Evolutionary conservation across 116 monocot genomes (phyloP).

Genomic region (Cymodocea nodosa): DNA sequence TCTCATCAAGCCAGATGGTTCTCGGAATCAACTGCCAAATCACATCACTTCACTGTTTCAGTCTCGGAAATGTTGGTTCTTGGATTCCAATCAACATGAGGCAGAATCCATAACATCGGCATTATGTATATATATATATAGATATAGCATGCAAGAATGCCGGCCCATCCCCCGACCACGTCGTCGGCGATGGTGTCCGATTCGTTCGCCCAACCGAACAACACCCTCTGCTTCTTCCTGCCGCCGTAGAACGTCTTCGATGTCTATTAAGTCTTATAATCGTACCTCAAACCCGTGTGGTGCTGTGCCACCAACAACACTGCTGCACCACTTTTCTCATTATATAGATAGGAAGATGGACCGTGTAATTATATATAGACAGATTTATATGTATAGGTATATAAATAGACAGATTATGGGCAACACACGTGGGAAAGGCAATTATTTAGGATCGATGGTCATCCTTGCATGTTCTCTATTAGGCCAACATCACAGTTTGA

Average conservation of each 20-base stretch:
- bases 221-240: constrained; percentile 26
- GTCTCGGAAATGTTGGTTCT: neutral
- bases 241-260: constrained; percentile 59
- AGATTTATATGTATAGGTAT: too few species aligned
- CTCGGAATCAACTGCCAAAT: constrained; percentile 54
- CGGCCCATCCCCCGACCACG: constrained; percentile 45
- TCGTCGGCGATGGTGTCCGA: constrained; percentile 29
- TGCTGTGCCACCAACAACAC: too few species aligned
- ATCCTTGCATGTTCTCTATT: too few species aligned
- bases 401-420: too few species aligned
- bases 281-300: constrained; percentile 25
- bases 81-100: too few species aligned
- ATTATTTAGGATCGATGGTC: too few species aligned
- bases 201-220: constrained; percentile 59
- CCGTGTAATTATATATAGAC: too few species aligned
- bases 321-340: too few species aligned
- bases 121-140: neutral
- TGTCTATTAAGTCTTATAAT: constrained; percentile 50
- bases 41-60: neutral
- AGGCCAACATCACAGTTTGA: too few species aligned
- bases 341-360: too few species aligned
- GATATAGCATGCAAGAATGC: constrained; percentile 32
- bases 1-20: constrained; percentile 31
- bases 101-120: neutral
- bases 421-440: too few species aligned